phyloP scores from a whole-genome alignment of 108 stramenopile species.

The Cyclostephanos tholiformis region DNA sequence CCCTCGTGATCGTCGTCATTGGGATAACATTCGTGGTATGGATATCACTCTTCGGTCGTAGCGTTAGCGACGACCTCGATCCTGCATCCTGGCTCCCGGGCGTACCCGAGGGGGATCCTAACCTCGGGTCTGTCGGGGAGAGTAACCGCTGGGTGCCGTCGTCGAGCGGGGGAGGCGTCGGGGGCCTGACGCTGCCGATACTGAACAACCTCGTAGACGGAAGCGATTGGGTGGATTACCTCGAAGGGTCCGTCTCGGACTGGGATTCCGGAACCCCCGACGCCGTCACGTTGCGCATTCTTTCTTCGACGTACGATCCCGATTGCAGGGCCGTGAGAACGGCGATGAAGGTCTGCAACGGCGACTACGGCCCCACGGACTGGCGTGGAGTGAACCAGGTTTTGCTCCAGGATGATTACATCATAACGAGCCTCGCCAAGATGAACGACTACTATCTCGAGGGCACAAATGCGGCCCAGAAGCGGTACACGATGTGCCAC shows the following conservation, averaged over 20 bases:
- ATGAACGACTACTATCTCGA: slow-evolving; percentile 83
- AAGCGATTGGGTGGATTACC: slow-evolving; percentile 55
- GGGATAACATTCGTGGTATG: slow-evolving; percentile 19
- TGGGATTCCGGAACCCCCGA: slow-evolving; percentile 83
- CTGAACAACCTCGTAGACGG: slow-evolving; percentile 63
- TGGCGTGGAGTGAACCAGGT: slow-evolving; percentile 86
- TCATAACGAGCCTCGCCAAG: slow-evolving; percentile 64
- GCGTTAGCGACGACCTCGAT: slow-evolving; percentile 20
- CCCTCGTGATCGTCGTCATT: neutral
- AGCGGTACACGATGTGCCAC: slow-evolving; percentile 80
- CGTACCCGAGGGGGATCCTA: slow-evolving; percentile 51
- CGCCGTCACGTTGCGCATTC: slow-evolving; percentile 59
- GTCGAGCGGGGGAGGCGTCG: slow-evolving; percentile 39
- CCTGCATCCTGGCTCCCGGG: slow-evolving; percentile 52
- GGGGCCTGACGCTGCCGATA: slow-evolving; percentile 59
- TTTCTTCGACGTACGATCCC: slow-evolving; percentile 37
- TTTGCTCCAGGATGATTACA: slow-evolving; percentile 49
- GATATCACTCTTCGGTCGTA: slow-evolving; percentile 24
- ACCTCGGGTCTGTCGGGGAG: slow-evolving; percentile 47
- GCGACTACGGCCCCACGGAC: slow-evolving; percentile 78
- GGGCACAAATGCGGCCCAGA: slow-evolving; percentile 55
- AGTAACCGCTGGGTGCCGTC: slow-evolving; percentile 24
- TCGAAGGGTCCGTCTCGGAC: slow-evolving; percentile 58
- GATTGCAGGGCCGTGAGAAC: slow-evolving; percentile 59
- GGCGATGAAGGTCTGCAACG: slow-evolving; percentile 79